Evolutionary conservation across 2,329 filamentous ascomycete genomes (phyloP), one percentile per base, ranked within the genome.

Genomic region (Beauveria asiatica): DNA sequence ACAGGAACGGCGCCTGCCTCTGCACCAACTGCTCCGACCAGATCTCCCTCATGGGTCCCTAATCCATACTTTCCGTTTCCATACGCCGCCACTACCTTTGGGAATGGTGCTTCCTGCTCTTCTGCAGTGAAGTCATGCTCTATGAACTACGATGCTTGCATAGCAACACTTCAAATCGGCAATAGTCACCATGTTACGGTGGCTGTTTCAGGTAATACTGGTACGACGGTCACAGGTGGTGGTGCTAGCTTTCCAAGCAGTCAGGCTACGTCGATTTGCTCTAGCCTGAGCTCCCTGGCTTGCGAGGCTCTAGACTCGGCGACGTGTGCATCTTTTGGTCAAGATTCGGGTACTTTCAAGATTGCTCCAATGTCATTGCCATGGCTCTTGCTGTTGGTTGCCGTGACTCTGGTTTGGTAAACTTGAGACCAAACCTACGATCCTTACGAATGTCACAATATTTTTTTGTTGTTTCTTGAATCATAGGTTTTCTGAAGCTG

Each of bases 1-100:
- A 84, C 81, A n/a, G 81, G 81, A 53, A 76, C 76, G 33, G 80
- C 79, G n/a, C 77, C 79, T 2, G 67, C 70, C 17, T 71, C 72
- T n/a, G 73, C 75, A 2, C 68, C 74, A 10, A 70, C 70, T 13
- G 67, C 33, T 64, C 72, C 74, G 13, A 74, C 75, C 3, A 70
- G 71, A 21, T 67, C 72, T 1, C 73, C 74, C 21, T 82, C 81
- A 39, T 83, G 77, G 67, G 81, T 86, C 19, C 70, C 76, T 46
- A 86, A 86, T 68, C 65, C 73, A 27, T 85, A 80, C 70, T 86
- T 85, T 68, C 77, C 80, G 11, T 86, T 85, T 68, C 83, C 83
- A 1, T 81, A 82, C 66, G 76, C 84, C 56, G 72, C 75, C 51
- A 83, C 80, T 1, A 76, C 76, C 13, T 84, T 83, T 63, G 67